Percentiles rank a stretch among this genome's conserved stretches.
Conservation (phyloP, 1,284 basidiomycete species). For the Amylostereum chailletii region DNA sequence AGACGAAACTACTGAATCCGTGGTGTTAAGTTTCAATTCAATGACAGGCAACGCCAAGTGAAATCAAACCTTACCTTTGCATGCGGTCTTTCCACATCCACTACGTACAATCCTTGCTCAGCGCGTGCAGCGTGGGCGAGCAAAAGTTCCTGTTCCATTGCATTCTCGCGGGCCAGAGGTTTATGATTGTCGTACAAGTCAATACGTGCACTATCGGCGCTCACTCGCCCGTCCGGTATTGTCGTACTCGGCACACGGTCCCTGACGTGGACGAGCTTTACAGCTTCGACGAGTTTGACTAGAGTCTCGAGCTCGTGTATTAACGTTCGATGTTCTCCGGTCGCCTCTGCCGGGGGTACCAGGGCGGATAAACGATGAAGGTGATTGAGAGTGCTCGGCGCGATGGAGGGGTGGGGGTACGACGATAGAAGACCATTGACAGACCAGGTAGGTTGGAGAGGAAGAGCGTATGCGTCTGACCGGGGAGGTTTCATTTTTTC, state of each 20-base stretch:
- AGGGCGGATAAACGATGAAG: slow-evolving; percentile 67
- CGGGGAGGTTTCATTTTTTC: slow-evolving; percentile 6
- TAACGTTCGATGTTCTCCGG: slow-evolving; percentile 37
- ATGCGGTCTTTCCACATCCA: slow-evolving; percentile 31
- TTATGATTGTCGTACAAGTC: slow-evolving; percentile 14
- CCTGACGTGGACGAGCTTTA: slow-evolving; percentile 45
- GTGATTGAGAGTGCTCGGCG: slow-evolving; percentile 43
- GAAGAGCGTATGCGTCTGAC: slow-evolving; percentile 52
- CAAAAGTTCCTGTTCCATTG: slow-evolving; percentile 31
- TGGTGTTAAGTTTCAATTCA: too few species aligned
- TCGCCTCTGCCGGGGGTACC: slow-evolving; percentile 47
- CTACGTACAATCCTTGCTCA: slow-evolving; percentile 32
- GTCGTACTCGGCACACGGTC: slow-evolving; percentile 10
- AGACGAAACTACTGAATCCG: too few species aligned
- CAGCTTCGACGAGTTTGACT: slow-evolving; percentile 68
- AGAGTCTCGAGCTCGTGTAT: slow-evolving; percentile 59
- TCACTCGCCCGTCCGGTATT: slow-evolving; percentile 38
- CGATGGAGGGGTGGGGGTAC: slow-evolving; percentile 58
- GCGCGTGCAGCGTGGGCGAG: slow-evolving; percentile 42
- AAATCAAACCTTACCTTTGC: background rate
- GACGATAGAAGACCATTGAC: slow-evolving; percentile 65
- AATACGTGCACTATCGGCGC: slow-evolving; percentile 30
- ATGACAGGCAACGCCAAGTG: too few species aligned
- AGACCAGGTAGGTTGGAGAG: slow-evolving; percentile 64
- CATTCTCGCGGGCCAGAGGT: slow-evolving; percentile 15